Base-by-base conservation (phyloP, 148 eudicot species). In the Cornus florida region DNA sequence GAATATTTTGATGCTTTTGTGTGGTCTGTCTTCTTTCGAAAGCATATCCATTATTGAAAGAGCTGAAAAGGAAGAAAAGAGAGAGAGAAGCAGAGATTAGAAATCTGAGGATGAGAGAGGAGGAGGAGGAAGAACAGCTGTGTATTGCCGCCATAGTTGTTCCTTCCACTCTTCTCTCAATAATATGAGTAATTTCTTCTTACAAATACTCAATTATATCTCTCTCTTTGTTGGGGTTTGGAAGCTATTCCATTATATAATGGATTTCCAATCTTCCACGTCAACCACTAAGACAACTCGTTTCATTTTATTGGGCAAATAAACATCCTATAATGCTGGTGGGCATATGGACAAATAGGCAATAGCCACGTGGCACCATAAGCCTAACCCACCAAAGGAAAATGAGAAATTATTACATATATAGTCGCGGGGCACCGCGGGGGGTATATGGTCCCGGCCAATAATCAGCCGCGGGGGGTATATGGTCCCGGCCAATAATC, bases 21-120 rank as follows among this genome's bases (percentile, higher is more conserved):
- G n/a, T 53, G 31, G 75, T 65, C 48, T 73, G 33, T 76, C 53
- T 81, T 8, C 67, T 74, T 59, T 71, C 78, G 22, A 74, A 69
- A 70, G 78, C 79, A 70, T 50, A 3, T 24, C 78, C 67, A 20
- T 69, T 10, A 6, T 74, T 70, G 24, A 69, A 28, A 17, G 73
- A 83, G 48, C 71, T 79, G 68, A 76, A 67, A 35, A 69, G 19
- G 12, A 72, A 57, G 8, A 75, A 23, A 33, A 33, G 74, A 60
- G 46, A 33, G 72, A 75, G 57, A 48, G 70, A 75, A 70, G 74
- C 73, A 38, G 20, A 50, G 48, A 69, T 13, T 35, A 35, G 38
- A 35, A 35, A 6, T 43, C 8, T 43, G 48, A 6, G 48, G 14
- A 31, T 12, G 72, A 71, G 39, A 6, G 50, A 28, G 66, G 65